Percentiles rank a stretch among this genome's conserved stretches.
phyloP scores from a whole-genome alignment of 257 asterid genomes.

The Forsythia viridissima region DNA sequence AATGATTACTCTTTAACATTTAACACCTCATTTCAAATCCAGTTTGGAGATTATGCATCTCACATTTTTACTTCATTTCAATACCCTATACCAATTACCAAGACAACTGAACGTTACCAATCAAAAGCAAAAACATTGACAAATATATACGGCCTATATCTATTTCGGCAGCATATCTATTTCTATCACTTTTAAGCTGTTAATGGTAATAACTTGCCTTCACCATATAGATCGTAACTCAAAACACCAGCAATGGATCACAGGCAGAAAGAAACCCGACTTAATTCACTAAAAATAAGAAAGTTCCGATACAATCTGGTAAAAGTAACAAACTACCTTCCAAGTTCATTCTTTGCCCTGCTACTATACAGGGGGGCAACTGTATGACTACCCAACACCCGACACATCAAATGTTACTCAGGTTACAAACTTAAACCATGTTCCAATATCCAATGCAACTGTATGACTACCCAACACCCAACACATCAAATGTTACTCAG shows the following conservation, averaged over 20 bases:
- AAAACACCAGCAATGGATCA: not conserved
- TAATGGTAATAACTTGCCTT: not conserved
- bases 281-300: conserved; percentile 9
- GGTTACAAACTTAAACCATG: conserved; percentile 19
- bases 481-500: not conserved
- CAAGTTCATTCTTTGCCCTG: conserved; percentile 19
- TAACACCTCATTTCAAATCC: no score
- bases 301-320: conserved; percentile 18
- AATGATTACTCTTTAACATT: no score
- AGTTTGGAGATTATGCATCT: no score
- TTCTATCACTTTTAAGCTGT: no score
- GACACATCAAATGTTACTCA: not conserved
- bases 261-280: not conserved
- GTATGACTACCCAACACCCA: conserved; percentile 20
- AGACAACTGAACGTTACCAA: no score
- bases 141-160: no score
- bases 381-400: conserved; percentile 22
- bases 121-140: no score
- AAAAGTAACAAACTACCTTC: conserved; percentile 7
- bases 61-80: no score
- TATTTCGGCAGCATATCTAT: no score
- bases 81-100: no score
- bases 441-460: conserved; percentile 26
- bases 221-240: not conserved
- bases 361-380: conserved; percentile 21